Evolutionary conservation across 2,329 filamentous ascomycete genomes (phyloP), one percentile per base, ranked within the genome.

Genomic region (Mycosphaerella sp.): DNA sequence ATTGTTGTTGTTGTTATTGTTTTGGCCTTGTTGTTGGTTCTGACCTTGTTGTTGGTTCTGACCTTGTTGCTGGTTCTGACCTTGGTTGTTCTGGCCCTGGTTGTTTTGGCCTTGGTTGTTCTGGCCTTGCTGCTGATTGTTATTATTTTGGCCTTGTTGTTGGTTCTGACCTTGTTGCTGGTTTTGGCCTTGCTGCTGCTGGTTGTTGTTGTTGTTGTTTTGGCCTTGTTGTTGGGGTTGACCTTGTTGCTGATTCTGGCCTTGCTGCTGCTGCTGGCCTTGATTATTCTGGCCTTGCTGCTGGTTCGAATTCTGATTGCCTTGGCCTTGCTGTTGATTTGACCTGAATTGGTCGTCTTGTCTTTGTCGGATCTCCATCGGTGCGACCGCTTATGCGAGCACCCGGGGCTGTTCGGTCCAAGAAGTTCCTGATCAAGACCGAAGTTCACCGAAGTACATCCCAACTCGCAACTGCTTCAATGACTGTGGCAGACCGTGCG

Each of bases 111-210:
- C 36, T 10, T 40, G 21, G 6, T 41, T 5, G n/a, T n/a, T n/a
- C 29, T 32, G 29, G 29, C 36, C 29, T 34, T 48, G 45, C 36
- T 47, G 45, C 12, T 36, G 17, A 14, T 36, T 21, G 17, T 38
- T 17, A n/a, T 36, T 48, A 23, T 47, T 32, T 31, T 47, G 45
- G 32, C 45, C 38, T 43, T 42, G 38, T 9, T 49, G 29, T 12
- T 42, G 38, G 9, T 17, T 14, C 39, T 49, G 47, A 36, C 46
- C 47, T 43, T 41, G 46, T 48, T 40, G 46, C 17, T 40, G 17
- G 34, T 48, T 14, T 2, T 42, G 40, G 40, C 40, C 40, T 42
- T 42, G 40, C 40, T 42, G 40, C 14, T 23, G 14, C 17, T 41
- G 32, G 32, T 36, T 36, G 10, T 38, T 38, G 10, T 38, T 38